Evolutionary conservation across 2,329 filamentous ascomycete genomes (phyloP).

Genomic region (Apiospora arundinis): DNA sequence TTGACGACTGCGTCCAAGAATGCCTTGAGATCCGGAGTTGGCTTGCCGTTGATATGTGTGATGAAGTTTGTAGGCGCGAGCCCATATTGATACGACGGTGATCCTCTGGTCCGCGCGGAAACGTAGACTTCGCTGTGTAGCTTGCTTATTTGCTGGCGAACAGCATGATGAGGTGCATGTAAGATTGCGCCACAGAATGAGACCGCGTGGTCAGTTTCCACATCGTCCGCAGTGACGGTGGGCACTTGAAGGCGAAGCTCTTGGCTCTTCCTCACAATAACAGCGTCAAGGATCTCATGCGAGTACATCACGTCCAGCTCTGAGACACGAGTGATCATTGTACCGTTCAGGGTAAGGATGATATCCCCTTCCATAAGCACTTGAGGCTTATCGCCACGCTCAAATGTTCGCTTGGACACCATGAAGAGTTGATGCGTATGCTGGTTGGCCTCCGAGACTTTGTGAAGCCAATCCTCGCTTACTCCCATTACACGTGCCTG

Average conservation of each 20-base stretch:
- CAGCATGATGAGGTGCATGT: constrained; percentile 93
- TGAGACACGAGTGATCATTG: constrained; percentile 89
- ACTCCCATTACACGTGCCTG: constrained; percentile 98
- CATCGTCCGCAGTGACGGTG: constrained; percentile 85
- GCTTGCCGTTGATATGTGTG: constrained; percentile 89
- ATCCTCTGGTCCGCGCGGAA: constrained; percentile 82
- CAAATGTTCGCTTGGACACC: constrained; percentile 87
- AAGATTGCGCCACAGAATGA: constrained; percentile 95
- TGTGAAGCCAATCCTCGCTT: constrained; percentile 92
- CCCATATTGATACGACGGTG: constrained; percentile 86
- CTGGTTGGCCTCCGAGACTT: constrained; percentile 86
- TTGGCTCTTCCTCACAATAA: constrained; percentile 84
- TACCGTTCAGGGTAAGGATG: constrained; percentile 86
- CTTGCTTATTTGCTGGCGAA: constrained; percentile 96
- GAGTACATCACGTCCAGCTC: constrained; percentile 98
- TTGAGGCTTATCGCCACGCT: constrained; percentile 55
- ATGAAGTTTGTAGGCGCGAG: constrained; percentile 97
- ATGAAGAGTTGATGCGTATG: constrained; percentile 97
- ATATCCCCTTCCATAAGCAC: constrained; percentile 89
- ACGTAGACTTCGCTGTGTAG: constrained; percentile 97
- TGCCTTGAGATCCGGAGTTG: constrained; percentile 79
- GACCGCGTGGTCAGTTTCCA: constrained; percentile 91
- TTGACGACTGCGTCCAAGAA: constrained; percentile 84
- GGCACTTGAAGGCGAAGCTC: constrained; percentile 79
- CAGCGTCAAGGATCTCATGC: constrained; percentile 79